Conservation (phyloP, 805 yeast species). For the Pichia nakasei region DNA sequence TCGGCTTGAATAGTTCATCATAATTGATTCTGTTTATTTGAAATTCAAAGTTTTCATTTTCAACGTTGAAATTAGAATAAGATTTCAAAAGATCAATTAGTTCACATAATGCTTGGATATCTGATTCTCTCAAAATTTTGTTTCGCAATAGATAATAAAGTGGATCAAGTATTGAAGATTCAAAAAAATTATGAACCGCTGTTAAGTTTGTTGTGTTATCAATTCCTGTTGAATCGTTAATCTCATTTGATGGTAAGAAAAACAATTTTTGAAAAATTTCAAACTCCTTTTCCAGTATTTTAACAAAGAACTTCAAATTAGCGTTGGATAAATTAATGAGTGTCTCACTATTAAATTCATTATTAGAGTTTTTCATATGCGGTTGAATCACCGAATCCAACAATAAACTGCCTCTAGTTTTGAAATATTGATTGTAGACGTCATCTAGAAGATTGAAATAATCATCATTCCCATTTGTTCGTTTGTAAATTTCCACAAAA, state of each 20-base stretch:
- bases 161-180: slow-evolving; percentile 56
- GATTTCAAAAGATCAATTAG: slow-evolving; percentile 60
- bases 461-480: slow-evolving; percentile 25
- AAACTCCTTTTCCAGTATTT: slow-evolving; percentile 52
- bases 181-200: slow-evolving; percentile 49
- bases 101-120: slow-evolving; percentile 64
- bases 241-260: slow-evolving; percentile 18
- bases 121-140: slow-evolving; percentile 59
- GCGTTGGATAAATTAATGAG: slow-evolving; percentile 56
- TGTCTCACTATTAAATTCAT: slow-evolving; percentile 18
- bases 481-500: neutral
- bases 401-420: slow-evolving; percentile 43
- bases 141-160: slow-evolving; percentile 64
- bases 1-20: slow-evolving; percentile 59
- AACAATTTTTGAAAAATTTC: slow-evolving; percentile 50
- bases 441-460: slow-evolving; percentile 63
- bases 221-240: slow-evolving; percentile 4
- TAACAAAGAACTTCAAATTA: slow-evolving; percentile 50
- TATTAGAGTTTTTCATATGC: slow-evolving; percentile 15
- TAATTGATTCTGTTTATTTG: slow-evolving; percentile 30
- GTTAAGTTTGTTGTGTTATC: slow-evolving; percentile 25
- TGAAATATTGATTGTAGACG: slow-evolving; percentile 55
- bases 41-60: slow-evolving; percentile 28
- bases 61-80: slow-evolving; percentile 33
- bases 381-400: slow-evolving; percentile 26